A percentile compares a stretch with the other conserved stretches of the same genome.
phyloP scores from a whole-genome alignment of 345 rosid genomes.

The Pelargonium nanum region DNA sequence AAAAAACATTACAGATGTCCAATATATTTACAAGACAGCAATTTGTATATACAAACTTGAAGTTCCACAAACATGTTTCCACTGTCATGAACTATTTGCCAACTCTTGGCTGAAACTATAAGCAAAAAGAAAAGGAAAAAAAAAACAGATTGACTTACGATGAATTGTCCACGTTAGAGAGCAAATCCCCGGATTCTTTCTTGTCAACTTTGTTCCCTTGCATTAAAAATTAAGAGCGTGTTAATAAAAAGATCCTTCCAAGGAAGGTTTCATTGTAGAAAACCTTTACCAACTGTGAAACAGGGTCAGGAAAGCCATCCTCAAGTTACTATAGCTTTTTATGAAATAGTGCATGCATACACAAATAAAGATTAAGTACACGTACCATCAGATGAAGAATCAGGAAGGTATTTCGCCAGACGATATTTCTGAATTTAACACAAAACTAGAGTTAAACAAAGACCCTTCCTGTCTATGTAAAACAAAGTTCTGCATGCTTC shows the following conservation, averaged over 20 bases:
- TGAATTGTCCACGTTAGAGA: conserved; percentile 76
- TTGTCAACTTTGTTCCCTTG: conserved; percentile 75
- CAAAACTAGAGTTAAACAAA: conserved; percentile 8
- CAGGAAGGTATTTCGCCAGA: conserved; percentile 88
- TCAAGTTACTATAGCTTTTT: background rate
- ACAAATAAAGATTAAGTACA: conserved; percentile 8
- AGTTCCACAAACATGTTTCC: conserved; percentile 1
- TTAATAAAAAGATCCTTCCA: conserved; percentile 12
- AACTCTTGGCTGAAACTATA: background rate
- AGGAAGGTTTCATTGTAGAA: background rate
- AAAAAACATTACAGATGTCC: background rate
- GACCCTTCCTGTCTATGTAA: conserved; percentile 1
- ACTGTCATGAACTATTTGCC: background rate
- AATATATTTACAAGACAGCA: background rate
- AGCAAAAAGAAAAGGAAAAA: conserved; percentile 1
- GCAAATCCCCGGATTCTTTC: conserved; percentile 76
- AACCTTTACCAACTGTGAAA: background rate
- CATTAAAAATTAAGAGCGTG: conserved; percentile 16
- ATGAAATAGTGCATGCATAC: conserved; percentile 4
- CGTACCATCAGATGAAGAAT: conserved; percentile 86
- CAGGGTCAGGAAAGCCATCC: background rate
- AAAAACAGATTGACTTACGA: conserved; percentile 49
- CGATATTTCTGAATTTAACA: conserved; percentile 72
- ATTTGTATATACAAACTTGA: background rate
- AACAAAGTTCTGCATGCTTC: background rate